Conservation (phyloP, 495 filamentous ascomycete species). For the Penicillium desertorum region DNA sequence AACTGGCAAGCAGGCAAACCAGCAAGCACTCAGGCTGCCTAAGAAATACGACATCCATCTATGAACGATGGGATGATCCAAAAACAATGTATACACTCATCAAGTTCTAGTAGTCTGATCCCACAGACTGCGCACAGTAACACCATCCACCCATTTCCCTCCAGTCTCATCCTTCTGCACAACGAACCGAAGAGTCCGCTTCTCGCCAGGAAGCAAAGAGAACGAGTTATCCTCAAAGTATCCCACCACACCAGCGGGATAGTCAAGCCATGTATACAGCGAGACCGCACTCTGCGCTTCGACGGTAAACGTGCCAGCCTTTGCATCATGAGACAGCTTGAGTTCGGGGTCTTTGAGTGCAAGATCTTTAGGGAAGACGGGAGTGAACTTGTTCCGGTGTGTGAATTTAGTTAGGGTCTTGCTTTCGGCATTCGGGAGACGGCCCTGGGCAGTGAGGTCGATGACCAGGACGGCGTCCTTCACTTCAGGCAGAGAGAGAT, state of each 20-base stretch:
- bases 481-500: slow-evolving; percentile 36
- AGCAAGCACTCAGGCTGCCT: too few relatives aligned
- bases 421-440: slow-evolving; percentile 51
- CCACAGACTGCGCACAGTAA: slow-evolving; percentile 64
- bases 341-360: slow-evolving; percentile 57
- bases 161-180: slow-evolving; percentile 49
- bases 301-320: slow-evolving; percentile 51
- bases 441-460: slow-evolving; percentile 53
- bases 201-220: slow-evolving; percentile 53
- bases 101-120: slow-evolving; percentile 50
- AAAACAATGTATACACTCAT: neutral
- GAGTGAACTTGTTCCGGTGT: slow-evolving; percentile 58
- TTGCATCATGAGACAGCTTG: slow-evolving; percentile 40
- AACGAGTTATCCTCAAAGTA: slow-evolving; percentile 65
- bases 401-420: slow-evolving; percentile 43
- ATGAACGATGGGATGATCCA: too few relatives aligned
- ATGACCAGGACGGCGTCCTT: slow-evolving; percentile 55
- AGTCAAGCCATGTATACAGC: slow-evolving; percentile 67
- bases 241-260: slow-evolving; percentile 55
- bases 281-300: slow-evolving; percentile 58
- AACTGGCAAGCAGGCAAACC: too few relatives aligned
- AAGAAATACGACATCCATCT: too few relatives aligned
- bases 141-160: slow-evolving; percentile 52
- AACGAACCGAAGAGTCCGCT: slow-evolving; percentile 48
- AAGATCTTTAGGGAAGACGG: slow-evolving; percentile 52